Conservation (phyloP, 148 eudicot species). For the Cornus kousa region DNA sequence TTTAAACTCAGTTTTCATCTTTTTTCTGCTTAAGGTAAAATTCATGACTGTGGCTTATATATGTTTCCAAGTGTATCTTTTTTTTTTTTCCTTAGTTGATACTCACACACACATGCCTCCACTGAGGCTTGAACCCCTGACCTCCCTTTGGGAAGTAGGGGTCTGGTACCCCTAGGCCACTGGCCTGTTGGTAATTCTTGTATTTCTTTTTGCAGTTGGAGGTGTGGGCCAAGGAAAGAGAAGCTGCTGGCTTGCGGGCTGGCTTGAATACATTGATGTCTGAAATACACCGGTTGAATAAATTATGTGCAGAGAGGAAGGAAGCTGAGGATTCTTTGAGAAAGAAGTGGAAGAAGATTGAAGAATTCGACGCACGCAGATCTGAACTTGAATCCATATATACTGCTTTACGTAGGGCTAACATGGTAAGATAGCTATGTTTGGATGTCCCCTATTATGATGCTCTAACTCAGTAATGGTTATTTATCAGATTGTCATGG, state of each 20-base stretch:
- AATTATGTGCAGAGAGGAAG: constrained; percentile 90
- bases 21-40: not conserved
- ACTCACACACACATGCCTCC: too few relatives aligned
- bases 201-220: constrained; percentile 60
- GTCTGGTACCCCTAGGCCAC: too few relatives aligned
- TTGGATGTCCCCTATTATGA: not conserved
- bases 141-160: too few relatives aligned
- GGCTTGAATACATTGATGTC: constrained; percentile 79
- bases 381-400: constrained; percentile 88
- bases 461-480: not conserved
- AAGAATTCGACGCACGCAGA: constrained; percentile 96
- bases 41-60: not conserved
- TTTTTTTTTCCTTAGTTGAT: too few relatives aligned
- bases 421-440: constrained; percentile 52
- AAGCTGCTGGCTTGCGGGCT: constrained; percentile 91
- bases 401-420: constrained; percentile 76
- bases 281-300: constrained; percentile 83
- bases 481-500: not conserved
- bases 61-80: not conserved
- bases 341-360: constrained; percentile 98
- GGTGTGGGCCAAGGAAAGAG: constrained; percentile 97
- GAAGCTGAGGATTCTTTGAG: constrained; percentile 94
- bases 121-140: too few relatives aligned
- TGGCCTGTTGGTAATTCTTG: too few relatives aligned
- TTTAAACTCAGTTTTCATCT: not conserved